phyloP scores from a whole-genome alignment of 192 early-diverging fungal species.

The Mortierella hygrophila region DNA sequence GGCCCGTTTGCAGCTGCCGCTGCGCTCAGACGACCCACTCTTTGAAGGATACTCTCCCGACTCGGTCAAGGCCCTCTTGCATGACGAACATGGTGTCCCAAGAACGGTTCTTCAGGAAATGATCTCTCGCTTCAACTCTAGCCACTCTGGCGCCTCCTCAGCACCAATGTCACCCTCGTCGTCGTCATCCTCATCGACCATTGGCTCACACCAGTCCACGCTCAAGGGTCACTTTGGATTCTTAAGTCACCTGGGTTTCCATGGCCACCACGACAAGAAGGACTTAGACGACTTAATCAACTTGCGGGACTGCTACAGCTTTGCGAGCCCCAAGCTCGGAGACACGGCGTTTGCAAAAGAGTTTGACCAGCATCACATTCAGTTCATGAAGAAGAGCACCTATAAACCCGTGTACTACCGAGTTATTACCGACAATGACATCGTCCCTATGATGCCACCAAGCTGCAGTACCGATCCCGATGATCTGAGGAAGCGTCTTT shows the following conservation, averaged over 20 bases:
- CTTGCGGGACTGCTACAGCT: slow-evolving; percentile 61
- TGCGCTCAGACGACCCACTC: slow-evolving; percentile 41
- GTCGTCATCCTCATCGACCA: background rate
- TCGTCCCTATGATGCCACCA: slow-evolving; percentile 58
- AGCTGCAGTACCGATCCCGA: slow-evolving; percentile 39
- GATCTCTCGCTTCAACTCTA: slow-evolving; percentile 24
- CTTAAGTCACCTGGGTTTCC: background rate
- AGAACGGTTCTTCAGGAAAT: slow-evolving; percentile 41
- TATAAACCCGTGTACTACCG: slow-evolving; percentile 55
- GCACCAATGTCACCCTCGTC: background rate
- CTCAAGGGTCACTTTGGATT: background rate
- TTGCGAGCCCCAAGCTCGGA: slow-evolving; percentile 61
- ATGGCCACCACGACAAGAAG: background rate
- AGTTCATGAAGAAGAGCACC: background rate
- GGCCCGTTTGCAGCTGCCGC: slow-evolving; percentile 57
- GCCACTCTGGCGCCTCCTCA: background rate
- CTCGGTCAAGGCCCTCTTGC: background rate
- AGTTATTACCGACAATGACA: slow-evolving; percentile 59
- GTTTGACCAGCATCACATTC: slow-evolving; percentile 54
- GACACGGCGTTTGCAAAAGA: slow-evolving; percentile 60
- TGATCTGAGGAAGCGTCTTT: slow-evolving; percentile 16
- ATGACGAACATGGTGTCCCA: slow-evolving; percentile 18
- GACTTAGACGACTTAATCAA: slow-evolving; percentile 10
- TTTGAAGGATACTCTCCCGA: slow-evolving; percentile 15
- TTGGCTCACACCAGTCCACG: background rate